phyloP scores from a whole-genome alignment of 176 grass and related monocot genomes.

The Chrysopogon serrulatus region DNA sequence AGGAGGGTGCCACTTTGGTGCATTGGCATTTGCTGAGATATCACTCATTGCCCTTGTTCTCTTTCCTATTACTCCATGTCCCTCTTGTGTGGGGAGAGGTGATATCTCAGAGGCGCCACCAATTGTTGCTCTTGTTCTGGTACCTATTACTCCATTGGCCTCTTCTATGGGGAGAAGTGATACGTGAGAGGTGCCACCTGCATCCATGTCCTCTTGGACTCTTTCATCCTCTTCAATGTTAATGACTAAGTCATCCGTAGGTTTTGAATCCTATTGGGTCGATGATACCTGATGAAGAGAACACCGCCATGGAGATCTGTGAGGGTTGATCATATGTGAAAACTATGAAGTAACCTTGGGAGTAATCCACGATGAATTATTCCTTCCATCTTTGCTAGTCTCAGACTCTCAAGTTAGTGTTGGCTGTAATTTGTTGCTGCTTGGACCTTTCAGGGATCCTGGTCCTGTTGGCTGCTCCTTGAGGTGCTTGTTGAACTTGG shows the following conservation, averaged over 20 bases:
- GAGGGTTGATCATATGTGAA: conserved; percentile 52
- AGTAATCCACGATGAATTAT: conserved; percentile 65
- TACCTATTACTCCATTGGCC: no score
- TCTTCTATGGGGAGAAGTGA: not conserved
- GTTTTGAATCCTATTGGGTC: conserved; percentile 34
- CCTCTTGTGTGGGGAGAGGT: no score
- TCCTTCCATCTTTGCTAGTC: conserved; percentile 55
- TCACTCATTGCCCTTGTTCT: no score
- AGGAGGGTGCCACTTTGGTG: no score
- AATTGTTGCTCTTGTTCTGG: no score
- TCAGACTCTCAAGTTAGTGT: conserved; percentile 34
- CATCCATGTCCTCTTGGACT: not conserved
- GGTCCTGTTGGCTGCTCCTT: conserved; percentile 30
- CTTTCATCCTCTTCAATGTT: conserved; percentile 19
- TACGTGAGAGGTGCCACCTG: not conserved
- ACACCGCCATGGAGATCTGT: conserved; percentile 62
- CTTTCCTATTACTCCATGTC: no score
- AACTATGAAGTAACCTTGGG: no score
- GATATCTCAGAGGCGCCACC: no score
- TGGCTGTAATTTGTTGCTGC: conserved; percentile 49
- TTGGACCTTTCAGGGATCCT: conserved; percentile 52
- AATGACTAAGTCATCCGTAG: not conserved
- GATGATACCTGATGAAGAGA: conserved; percentile 39
- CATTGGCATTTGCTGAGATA: no score
- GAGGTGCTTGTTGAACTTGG: conserved; percentile 46